Conservation (phyloP, 495 filamentous ascomycete species). For the Aspergillus sparsus region DNA sequence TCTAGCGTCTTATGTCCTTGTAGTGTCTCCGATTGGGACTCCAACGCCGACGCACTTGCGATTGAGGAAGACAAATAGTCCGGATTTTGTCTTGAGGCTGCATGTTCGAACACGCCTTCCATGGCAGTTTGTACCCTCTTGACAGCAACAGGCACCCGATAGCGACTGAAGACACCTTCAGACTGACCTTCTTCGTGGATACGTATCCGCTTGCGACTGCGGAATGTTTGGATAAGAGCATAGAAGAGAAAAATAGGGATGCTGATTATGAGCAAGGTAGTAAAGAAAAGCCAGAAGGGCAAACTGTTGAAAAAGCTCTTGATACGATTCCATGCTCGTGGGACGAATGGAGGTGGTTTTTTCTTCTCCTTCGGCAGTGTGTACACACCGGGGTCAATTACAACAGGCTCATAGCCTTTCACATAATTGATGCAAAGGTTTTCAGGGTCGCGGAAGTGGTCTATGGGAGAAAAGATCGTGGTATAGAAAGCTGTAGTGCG, state of each 20-base stretch:
- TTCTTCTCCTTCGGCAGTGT: conserved; percentile 47
- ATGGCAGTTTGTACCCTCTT: conserved; percentile 69
- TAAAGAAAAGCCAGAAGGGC: conserved; percentile 62
- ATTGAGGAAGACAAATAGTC: conserved; percentile 55
- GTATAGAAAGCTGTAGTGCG: conserved; percentile 80
- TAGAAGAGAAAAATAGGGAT: conserved; percentile 71
- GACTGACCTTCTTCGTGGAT: conserved; percentile 73
- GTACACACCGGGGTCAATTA: conserved; percentile 71
- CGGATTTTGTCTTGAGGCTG: conserved; percentile 61
- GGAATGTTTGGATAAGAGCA: conserved; percentile 68
- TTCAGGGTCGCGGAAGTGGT: conserved; percentile 70
- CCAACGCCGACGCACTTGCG: conserved; percentile 5
- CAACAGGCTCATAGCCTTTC: conserved; percentile 68
- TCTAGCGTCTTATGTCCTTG: background rate
- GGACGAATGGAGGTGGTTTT: conserved; percentile 34
- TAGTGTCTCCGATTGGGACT: background rate
- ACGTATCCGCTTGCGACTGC: conserved; percentile 70
- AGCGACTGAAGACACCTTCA: conserved; percentile 62
- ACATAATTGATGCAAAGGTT: conserved; percentile 69
- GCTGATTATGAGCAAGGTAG: conserved; percentile 68
- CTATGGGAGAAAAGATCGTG: conserved; percentile 66
- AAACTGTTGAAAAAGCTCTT: conserved; percentile 40
- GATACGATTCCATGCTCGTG: conserved; percentile 30
- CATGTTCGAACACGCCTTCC: conserved; percentile 71
- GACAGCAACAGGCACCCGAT: conserved; percentile 74